Conservation (phyloP, 768 basidiomycete species). For the Russula sp. region DNA sequence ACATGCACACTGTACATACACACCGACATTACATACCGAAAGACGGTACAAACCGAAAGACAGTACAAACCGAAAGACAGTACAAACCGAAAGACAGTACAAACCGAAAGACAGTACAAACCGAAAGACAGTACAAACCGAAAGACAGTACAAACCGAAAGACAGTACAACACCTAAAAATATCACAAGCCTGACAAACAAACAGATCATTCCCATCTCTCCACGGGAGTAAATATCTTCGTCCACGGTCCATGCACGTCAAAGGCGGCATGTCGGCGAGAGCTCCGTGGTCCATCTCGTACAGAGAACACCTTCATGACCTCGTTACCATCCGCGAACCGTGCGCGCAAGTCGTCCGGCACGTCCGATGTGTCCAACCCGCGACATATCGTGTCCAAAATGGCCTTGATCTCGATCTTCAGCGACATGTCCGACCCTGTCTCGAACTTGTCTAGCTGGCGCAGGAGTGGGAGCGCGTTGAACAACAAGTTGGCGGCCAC, state of each 20-base stretch:
- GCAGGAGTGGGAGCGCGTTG: background rate
- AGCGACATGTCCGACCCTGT: background rate
- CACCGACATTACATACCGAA: too few relatives aligned
- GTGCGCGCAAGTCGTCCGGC: background rate
- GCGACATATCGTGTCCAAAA: conserved; percentile 7
- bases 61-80: too few relatives aligned
- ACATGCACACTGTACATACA: too few relatives aligned
- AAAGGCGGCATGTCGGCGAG: background rate
- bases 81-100: too few relatives aligned
- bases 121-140: too few relatives aligned
- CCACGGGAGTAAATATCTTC: background rate
- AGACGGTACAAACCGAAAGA: too few relatives aligned
- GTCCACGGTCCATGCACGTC: conserved; percentile 1
- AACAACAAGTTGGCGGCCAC: conserved; percentile 2
- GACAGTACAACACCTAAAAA: too few relatives aligned
- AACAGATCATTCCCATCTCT: background rate
- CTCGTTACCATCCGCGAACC: background rate
- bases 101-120: too few relatives aligned
- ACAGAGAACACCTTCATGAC: conserved; percentile 2
- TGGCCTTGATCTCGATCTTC: conserved; percentile 4
- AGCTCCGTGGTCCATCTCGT: background rate
- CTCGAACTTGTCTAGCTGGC: background rate
- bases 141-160: too few relatives aligned
- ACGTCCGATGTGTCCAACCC: background rate
- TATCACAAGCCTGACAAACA: too few relatives aligned